These are phyloP conservation scores for Chaetomium cochliodes DNA, from an alignment of 495 filamentous ascomycete species.

Conservation along the genomic window DNA sequence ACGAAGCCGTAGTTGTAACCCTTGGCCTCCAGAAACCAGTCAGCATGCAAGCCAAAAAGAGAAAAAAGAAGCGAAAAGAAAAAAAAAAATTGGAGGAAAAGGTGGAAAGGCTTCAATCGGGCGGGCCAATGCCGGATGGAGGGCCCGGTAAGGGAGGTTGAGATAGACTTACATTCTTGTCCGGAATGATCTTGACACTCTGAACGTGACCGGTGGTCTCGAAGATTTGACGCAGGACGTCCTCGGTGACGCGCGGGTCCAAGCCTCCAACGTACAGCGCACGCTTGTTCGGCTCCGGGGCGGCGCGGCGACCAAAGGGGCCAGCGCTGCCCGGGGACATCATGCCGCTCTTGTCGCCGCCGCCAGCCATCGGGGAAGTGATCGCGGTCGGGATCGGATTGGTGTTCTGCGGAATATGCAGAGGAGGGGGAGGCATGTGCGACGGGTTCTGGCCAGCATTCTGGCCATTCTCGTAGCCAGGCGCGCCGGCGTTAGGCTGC, in stretches of 20 bases:
- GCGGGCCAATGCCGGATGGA: no score
- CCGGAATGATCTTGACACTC: slow-evolving; percentile 98
- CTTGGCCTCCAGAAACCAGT: slow-evolving; percentile 62
- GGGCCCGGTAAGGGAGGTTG: no score
- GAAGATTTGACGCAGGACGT: slow-evolving; percentile 96
- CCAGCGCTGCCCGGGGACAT: slow-evolving; percentile 80
- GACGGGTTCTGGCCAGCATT: slow-evolving; percentile 64
- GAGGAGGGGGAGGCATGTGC: slow-evolving; percentile 92
- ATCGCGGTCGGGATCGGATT: slow-evolving; percentile 94
- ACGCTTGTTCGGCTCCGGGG: slow-evolving; percentile 97
- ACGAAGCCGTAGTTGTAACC: slow-evolving; percentile 99
- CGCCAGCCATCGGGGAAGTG: slow-evolving; percentile 75
- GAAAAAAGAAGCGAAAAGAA: slow-evolving; percentile 12
- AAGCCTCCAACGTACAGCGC: slow-evolving; percentile 95
- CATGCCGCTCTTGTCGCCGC: slow-evolving; percentile 60
- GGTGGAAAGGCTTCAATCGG: no score
- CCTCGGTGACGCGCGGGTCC: slow-evolving; percentile 93
- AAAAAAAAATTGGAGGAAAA: background rate
- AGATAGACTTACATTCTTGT: slow-evolving; percentile 79
- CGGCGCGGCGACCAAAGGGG: slow-evolving; percentile 83
- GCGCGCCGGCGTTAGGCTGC: slow-evolving; percentile 64
- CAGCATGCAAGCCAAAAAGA: slow-evolving; percentile 8
- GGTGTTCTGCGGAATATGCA: slow-evolving; percentile 94
- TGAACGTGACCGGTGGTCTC: slow-evolving; percentile 98
- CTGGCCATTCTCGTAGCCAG: slow-evolving; percentile 69